Evolutionary conservation across 805 yeast species (phyloP).

Genomic region (Cyberlindnera samutprakarnensis): DNA sequence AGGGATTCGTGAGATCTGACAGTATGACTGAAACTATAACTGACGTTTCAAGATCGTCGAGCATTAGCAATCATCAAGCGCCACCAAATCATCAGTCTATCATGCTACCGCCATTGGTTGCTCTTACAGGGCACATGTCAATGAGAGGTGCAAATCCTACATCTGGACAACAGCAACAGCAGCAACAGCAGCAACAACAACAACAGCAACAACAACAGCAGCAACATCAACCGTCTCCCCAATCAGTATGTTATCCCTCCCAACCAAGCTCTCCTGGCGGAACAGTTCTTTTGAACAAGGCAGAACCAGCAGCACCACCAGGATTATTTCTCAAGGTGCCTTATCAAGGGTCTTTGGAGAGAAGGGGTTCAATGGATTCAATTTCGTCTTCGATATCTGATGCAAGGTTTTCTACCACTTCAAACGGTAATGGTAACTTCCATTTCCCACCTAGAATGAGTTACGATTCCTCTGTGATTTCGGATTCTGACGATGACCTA

Average conservation of each 20-base stretch:
- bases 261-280: slow-evolving; percentile 5
- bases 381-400: slow-evolving; percentile 16
- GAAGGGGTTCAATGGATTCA: slow-evolving; percentile 22
- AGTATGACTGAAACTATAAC: slow-evolving; percentile 8
- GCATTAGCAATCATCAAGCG: slow-evolving; percentile 5
- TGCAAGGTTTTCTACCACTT: slow-evolving; percentile 6
- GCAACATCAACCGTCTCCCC: slow-evolving; percentile 3
- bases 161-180: not conserved
- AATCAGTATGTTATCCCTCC: not conserved
- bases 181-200: slow-evolving; percentile 5
- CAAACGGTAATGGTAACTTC: slow-evolving; percentile 1
- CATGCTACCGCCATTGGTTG: slow-evolving; percentile 15
- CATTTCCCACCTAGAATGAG: slow-evolving; percentile 5
- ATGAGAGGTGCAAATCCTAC: too few species aligned
- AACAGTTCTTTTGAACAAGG: not conserved
- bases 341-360: slow-evolving; percentile 20
- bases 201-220: slow-evolving; percentile 2
- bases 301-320: slow-evolving; percentile 12
- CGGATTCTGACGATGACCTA: slow-evolving; percentile 23
- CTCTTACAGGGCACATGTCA: slow-evolving; percentile 5
- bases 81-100: slow-evolving; percentile 4
- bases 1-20: slow-evolving; percentile 42
- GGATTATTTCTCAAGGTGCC: slow-evolving; percentile 24
- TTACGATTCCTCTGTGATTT: slow-evolving; percentile 18
- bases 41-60: slow-evolving; percentile 11